Evolutionary conservation across 768 basidiomycete genomes (phyloP).

Genomic region (Leucocoprinus birnbaumii): DNA sequence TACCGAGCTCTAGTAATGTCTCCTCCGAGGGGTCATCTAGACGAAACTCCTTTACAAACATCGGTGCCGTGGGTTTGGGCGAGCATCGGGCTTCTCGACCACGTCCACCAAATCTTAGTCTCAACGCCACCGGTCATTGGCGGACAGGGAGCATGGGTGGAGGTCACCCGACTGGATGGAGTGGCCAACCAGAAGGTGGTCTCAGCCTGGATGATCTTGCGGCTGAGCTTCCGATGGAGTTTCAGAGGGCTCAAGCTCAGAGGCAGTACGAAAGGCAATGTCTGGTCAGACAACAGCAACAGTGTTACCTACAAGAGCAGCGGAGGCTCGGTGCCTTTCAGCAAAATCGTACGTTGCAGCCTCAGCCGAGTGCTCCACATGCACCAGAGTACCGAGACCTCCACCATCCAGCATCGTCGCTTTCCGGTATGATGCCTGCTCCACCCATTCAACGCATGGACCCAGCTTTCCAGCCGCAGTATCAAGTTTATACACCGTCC

Average conservation of each 20-base stretch:
- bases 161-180: not conserved
- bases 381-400: not conserved
- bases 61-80: slow-evolving; percentile 12
- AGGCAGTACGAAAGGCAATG: not conserved
- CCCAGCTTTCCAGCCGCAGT: not conserved
- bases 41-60: slow-evolving; percentile 16
- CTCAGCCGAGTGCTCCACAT: not conserved
- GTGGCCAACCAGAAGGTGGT: not conserved
- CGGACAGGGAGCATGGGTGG: not conserved
- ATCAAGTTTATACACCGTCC: not conserved
- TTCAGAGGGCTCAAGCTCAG: not conserved
- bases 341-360: not conserved
- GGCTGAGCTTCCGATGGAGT: not conserved
- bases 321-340: not conserved
- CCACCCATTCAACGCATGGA: not conserved
- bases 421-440: not conserved
- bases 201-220: not conserved
- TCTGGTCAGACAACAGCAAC: not conserved
- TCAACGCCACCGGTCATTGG: slow-evolving; percentile 29
- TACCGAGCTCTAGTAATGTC: slow-evolving; percentile 5
- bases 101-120: slow-evolving; percentile 26
- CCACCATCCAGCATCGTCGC: not conserved
- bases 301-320: not conserved
- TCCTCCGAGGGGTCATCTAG: slow-evolving; percentile 8
- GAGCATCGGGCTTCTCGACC: slow-evolving; percentile 23